Evolutionary conservation across 192 early-diverging fungal species (phyloP).

Genomic region (Umbelopsis sp.): DNA sequence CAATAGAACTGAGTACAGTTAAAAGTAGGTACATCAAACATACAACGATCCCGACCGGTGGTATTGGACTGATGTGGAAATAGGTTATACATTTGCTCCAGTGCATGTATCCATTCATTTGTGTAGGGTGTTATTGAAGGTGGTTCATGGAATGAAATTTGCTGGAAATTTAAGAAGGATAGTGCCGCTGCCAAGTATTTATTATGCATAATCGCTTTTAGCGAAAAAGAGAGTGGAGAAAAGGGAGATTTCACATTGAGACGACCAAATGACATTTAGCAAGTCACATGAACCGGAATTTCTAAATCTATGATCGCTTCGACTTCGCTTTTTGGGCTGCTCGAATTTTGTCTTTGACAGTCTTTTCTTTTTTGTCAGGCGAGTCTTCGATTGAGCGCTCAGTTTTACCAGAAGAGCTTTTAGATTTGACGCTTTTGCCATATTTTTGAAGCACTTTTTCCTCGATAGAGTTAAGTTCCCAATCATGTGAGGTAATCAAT

Average conservation of each 20-base stretch:
- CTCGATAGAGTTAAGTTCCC: constrained; percentile 82
- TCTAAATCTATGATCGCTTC: constrained; percentile 9
- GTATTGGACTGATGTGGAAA: constrained; percentile 41
- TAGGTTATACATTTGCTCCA: constrained; percentile 46
- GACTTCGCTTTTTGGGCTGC: constrained; percentile 29
- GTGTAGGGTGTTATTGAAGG: constrained; percentile 36
- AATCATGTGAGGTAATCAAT: constrained; percentile 79
- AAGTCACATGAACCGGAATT: constrained; percentile 16
- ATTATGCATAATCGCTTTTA: not conserved
- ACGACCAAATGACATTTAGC: constrained; percentile 1
- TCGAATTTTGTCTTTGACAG: constrained; percentile 33
- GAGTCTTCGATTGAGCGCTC: not conserved
- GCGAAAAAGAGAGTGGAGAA: not conserved
- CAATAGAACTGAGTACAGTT: constrained; percentile 40
- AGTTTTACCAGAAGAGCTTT: not conserved
- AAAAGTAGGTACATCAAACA: constrained; percentile 43
- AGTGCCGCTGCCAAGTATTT: constrained; percentile 4
- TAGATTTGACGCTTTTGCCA: constrained; percentile 47
- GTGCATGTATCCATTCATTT: constrained; percentile 44
- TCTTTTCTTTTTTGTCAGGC: constrained; percentile 22
- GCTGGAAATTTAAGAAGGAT: not conserved
- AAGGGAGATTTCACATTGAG: not conserved
- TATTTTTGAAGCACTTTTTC: constrained; percentile 79
- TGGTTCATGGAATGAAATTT: not conserved
- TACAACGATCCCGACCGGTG: constrained; percentile 24